Evolutionary conservation across 2,329 filamentous ascomycete species (phyloP).

Genomic region (Aspergillus sp.): DNA sequence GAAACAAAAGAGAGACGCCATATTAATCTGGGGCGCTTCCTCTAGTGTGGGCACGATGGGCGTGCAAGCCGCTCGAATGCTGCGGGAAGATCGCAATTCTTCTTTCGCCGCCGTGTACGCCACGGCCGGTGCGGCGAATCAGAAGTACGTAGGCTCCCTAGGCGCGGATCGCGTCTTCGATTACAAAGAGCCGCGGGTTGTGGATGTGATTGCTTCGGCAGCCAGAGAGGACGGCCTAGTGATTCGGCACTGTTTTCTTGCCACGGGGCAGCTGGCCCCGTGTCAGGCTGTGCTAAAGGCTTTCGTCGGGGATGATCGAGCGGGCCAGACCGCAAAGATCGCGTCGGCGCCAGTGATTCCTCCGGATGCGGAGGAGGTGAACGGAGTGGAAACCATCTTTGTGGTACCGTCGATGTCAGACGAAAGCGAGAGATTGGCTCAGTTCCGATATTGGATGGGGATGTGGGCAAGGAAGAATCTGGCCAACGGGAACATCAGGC

Average conservation of each 20-base stretch:
- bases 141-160: constrained; percentile 29
- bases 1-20: constrained; percentile 26
- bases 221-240: constrained; percentile 37
- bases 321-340: constrained; percentile 27
- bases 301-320: constrained; percentile 20
- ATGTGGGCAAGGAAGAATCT: constrained; percentile 37
- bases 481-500: constrained; percentile 30
- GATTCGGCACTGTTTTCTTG: constrained; percentile 45
- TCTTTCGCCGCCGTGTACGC: constrained; percentile 44
- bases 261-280: constrained; percentile 32
- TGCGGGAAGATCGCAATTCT: constrained; percentile 34
- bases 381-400: constrained; percentile 41
- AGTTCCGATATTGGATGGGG: constrained; percentile 44
- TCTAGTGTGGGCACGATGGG: constrained; percentile 49
- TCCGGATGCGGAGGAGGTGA: constrained; percentile 23
- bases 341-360: constrained; percentile 40
- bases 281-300: constrained; percentile 41
- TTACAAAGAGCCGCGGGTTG: constrained; percentile 31
- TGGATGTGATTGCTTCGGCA: constrained; percentile 33
- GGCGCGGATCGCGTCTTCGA: constrained; percentile 43
- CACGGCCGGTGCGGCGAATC: constrained; percentile 36
- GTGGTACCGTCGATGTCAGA: constrained; percentile 36
- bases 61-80: constrained; percentile 39
- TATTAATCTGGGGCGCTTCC: constrained; percentile 48
- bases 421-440: constrained; percentile 33